Conservation (phyloP, 1,284 basidiomycete genomes). For the Boletus smithii region DNA sequence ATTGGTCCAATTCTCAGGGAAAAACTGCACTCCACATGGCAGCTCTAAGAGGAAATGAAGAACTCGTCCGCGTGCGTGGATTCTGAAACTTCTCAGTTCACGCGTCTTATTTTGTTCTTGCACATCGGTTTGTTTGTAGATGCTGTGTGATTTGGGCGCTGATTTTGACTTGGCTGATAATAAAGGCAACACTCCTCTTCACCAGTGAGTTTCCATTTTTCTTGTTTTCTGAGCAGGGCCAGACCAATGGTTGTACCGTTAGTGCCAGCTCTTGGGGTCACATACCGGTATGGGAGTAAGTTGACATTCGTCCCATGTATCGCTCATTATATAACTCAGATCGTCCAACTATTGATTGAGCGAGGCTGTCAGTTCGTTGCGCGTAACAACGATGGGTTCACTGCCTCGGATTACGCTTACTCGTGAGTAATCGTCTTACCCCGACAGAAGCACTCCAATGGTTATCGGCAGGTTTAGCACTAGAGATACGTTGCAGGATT, state of each 20-base stretch:
- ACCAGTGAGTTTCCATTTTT: constrained; percentile 63
- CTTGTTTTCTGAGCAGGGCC: constrained; percentile 3
- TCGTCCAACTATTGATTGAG: constrained; percentile 85
- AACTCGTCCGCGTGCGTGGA: constrained; percentile 71
- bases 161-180: constrained; percentile 87
- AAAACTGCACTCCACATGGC: constrained; percentile 90
- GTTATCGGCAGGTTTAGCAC: constrained; percentile 53
- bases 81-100: constrained; percentile 5
- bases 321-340: constrained; percentile 39
- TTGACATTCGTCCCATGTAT: constrained; percentile 12
- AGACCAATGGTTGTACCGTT: constrained; percentile 13
- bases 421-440: constrained; percentile 51
- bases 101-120: constrained; percentile 19
- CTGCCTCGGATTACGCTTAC: constrained; percentile 89
- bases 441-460: constrained; percentile 9
- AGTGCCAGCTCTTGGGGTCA: constrained; percentile 87
- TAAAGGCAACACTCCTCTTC: constrained; percentile 88
- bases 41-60: constrained; percentile 84
- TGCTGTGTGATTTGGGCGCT: constrained; percentile 85
- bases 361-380: constrained; percentile 78
- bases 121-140: constrained; percentile 43
- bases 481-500: constrained; percentile 71
- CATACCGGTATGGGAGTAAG: constrained; percentile 50
- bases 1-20: constrained; percentile 87
- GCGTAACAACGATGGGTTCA: constrained; percentile 88